Evolutionary conservation across 805 yeast species (phyloP).

Genomic region (Babjeviella inositovora): DNA sequence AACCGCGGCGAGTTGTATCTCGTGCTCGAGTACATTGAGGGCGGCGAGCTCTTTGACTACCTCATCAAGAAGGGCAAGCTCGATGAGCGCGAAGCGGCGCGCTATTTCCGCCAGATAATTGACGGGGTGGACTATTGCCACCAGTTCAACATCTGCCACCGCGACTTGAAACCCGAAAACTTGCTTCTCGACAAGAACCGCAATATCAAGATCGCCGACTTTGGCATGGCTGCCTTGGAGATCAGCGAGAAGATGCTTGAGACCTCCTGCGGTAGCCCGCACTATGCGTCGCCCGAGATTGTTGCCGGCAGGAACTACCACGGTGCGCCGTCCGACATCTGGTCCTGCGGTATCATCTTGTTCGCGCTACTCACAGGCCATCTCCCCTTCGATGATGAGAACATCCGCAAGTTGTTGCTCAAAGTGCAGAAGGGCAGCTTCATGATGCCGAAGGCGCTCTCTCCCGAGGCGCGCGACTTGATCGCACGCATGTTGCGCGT

Average conservation of each 20-base stretch:
- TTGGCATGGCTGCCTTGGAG: slow-evolving; percentile 98
- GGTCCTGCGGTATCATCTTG: slow-evolving; percentile 95
- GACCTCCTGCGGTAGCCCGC: slow-evolving; percentile 97
- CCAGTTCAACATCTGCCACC: slow-evolving; percentile 74
- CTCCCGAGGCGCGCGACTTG: slow-evolving; percentile 77
- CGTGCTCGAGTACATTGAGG: slow-evolving; percentile 90
- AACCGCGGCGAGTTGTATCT: slow-evolving; percentile 70
- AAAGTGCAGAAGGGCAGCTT: slow-evolving; percentile 88
- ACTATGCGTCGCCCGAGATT: slow-evolving; percentile 96
- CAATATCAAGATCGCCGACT: slow-evolving; percentile 93
- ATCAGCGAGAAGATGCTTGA: slow-evolving; percentile 68
- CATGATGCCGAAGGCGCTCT: slow-evolving; percentile 66
- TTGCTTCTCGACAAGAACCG: slow-evolving; percentile 64
- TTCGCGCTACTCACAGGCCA: slow-evolving; percentile 92
- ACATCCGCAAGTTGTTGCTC: slow-evolving; percentile 68
- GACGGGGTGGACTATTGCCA: slow-evolving; percentile 76
- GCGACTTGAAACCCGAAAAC: slow-evolving; percentile 78
- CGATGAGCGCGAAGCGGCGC: slow-evolving; percentile 80
- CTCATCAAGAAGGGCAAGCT: slow-evolving; percentile 78
- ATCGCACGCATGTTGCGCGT: slow-evolving; percentile 70
- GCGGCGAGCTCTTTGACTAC: slow-evolving; percentile 91
- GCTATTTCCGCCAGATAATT: slow-evolving; percentile 77
- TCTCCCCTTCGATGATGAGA: slow-evolving; percentile 93
- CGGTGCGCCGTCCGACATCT: slow-evolving; percentile 93
- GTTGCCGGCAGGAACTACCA: slow-evolving; percentile 92